A percentile compares a stretch with the other conserved stretches of the same genome.
These are phyloP conservation scores for Laguncularia racemosa DNA, from an alignment of 345 rosid genomes.

Conservation along the genomic window DNA sequence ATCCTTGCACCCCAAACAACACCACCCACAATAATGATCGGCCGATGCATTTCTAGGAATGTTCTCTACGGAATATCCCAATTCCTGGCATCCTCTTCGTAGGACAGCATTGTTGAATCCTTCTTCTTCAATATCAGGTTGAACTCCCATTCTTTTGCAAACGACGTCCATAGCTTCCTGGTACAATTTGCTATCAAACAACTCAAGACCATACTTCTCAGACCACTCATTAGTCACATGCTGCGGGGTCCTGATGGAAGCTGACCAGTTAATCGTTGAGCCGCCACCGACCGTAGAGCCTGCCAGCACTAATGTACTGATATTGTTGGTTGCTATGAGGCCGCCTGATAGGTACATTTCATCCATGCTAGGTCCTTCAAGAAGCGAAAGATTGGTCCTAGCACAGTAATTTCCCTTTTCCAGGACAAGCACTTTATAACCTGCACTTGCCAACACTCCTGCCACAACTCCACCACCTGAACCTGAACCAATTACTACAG, in stretches of 20 bases:
- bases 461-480: slow-evolving; percentile 79
- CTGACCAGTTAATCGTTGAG: slow-evolving; percentile 81
- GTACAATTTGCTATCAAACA: slow-evolving; percentile 53
- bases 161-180: slow-evolving; percentile 58
- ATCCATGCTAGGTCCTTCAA: slow-evolving; percentile 68
- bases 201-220: slow-evolving; percentile 25
- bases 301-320: slow-evolving; percentile 45
- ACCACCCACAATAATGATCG: slow-evolving; percentile 81
- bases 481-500: slow-evolving; percentile 78
- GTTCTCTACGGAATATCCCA: slow-evolving; percentile 45
- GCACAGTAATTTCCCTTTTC: slow-evolving; percentile 74
- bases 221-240: slow-evolving; percentile 71
- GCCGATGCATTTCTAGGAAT: slow-evolving; percentile 61
- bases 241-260: slow-evolving; percentile 65
- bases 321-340: slow-evolving; percentile 47
- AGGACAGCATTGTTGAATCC: slow-evolving; percentile 63
- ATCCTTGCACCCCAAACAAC: slow-evolving; percentile 77
- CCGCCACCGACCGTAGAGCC: slow-evolving; percentile 92
- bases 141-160: slow-evolving; percentile 74
- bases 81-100: slow-evolving; percentile 65
- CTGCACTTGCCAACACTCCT: slow-evolving; percentile 66
- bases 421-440: slow-evolving; percentile 65
- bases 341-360: slow-evolving; percentile 68
- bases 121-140: slow-evolving; percentile 48
- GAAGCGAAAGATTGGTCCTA: slow-evolving; percentile 53